A percentile compares a stretch with the other conserved stretches of the same genome.
Conservation (phyloP, 306 rosid genomes). For the Quercus ilex region DNA sequence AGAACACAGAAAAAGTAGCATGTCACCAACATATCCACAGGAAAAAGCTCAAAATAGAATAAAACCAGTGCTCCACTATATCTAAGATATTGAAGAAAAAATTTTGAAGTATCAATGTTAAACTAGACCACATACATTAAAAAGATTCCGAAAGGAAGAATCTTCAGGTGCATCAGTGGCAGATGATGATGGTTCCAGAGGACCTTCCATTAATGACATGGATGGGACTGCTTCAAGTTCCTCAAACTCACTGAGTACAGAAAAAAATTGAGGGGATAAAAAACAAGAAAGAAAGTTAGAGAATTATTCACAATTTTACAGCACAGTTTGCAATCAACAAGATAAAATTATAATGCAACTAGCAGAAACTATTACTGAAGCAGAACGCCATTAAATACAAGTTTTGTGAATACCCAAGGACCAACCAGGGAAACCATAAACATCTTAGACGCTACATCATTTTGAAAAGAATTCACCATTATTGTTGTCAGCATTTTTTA, state of each 20-base stretch:
- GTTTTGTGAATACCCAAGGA: neutral
- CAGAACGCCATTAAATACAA: neutral
- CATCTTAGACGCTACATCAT: neutral
- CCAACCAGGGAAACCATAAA: neutral
- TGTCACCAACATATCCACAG: neutral
- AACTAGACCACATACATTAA: conserved; percentile 44
- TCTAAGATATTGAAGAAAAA: neutral
- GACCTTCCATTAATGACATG: conserved; percentile 51
- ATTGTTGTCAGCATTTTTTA: neutral
- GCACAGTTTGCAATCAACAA: neutral
- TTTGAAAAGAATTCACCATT: neutral
- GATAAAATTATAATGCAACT: neutral
- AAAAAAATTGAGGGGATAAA: conserved; percentile 15
- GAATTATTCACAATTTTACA: neutral
- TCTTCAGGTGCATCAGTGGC: conserved; percentile 54
- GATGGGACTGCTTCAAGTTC: conserved; percentile 65
- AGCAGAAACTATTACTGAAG: conserved; percentile 4
- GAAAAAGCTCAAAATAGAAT: neutral
- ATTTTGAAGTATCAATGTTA: conserved; percentile 3
- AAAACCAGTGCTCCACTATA: conserved; percentile 4
- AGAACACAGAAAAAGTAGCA: neutral
- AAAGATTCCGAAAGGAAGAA: conserved; percentile 54
- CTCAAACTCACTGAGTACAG: conserved; percentile 63
- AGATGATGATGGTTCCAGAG: conserved; percentile 57
- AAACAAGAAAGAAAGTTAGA: neutral